Percentiles rank a stretch among this genome's conserved stretches.
These are phyloP conservation scores for Drechslera avenae DNA, from an alignment of 2,329 filamentous ascomycete genomes.

Conservation along the genomic window DNA sequence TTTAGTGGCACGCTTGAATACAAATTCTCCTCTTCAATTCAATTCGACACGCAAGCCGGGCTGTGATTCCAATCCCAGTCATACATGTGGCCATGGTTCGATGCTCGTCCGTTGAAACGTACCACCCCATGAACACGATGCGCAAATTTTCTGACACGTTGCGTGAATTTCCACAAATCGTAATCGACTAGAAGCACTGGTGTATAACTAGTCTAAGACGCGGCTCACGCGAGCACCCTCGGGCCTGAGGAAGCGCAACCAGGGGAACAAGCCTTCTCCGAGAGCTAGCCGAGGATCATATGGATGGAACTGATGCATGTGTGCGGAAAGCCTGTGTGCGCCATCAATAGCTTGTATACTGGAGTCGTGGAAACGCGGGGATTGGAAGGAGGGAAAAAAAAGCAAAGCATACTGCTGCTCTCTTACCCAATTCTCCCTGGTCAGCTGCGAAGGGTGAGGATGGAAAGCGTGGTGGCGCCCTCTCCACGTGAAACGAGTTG, in stretches of 20 bases:
- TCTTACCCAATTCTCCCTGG: conserved; percentile 22
- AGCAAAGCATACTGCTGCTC: neutral
- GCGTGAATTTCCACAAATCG: conserved; percentile 13
- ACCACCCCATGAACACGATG: conserved; percentile 17
- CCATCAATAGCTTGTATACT: neutral
- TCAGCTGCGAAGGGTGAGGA: conserved; percentile 21
- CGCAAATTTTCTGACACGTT: conserved; percentile 34
- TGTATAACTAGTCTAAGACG: conserved; percentile 7
- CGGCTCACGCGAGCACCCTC: conserved; percentile 34
- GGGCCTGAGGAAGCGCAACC: conserved; percentile 27
- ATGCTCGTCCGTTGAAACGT: neutral
- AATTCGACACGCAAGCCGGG: no score
- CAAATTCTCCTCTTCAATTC: conserved; percentile 41
- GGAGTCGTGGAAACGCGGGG: neutral
- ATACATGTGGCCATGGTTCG: neutral
- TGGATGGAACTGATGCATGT: conserved; percentile 26
- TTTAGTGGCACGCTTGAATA: conserved; percentile 44
- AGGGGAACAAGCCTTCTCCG: conserved; percentile 16
- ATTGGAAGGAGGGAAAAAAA: no score
- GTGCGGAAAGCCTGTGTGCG: conserved; percentile 15
- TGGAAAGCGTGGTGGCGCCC: conserved; percentile 10
- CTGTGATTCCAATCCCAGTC: no score
- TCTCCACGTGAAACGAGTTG: conserved; percentile 38
- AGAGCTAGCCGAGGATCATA: conserved; percentile 25
- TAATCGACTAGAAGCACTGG: conserved; percentile 9